Conservation (phyloP, 108 stramenopile species). For the Cyclotella baltica region DNA sequence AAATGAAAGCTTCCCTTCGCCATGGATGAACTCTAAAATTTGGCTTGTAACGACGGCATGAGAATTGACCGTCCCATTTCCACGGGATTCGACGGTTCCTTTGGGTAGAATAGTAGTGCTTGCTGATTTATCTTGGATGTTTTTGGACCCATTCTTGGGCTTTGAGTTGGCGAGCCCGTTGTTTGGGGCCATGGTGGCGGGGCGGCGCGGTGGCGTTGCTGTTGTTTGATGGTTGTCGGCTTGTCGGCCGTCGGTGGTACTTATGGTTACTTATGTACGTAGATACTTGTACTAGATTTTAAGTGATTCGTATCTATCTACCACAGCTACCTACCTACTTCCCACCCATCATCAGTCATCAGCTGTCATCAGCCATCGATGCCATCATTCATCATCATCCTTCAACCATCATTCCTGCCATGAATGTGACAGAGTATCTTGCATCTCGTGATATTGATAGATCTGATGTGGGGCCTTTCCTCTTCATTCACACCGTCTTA, state of each 20-base stretch:
- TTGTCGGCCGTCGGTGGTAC: no score
- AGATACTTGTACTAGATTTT: no score
- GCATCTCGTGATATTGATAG: conserved; percentile 23
- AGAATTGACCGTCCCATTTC: conserved; percentile 23
- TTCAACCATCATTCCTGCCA: background rate
- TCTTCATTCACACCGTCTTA: conserved; percentile 5
- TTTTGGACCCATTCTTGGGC: conserved; percentile 1
- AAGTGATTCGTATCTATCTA: no score
- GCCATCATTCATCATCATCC: no score
- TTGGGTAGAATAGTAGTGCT: conserved; percentile 54
- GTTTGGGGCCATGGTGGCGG: conserved; percentile 15
- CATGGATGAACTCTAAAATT: conserved; percentile 57
- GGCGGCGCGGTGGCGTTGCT: no score
- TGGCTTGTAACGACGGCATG: conserved; percentile 40
- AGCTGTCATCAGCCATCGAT: no score
- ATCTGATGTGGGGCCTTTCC: conserved; percentile 38
- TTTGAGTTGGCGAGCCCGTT: conserved; percentile 17
- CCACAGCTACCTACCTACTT: no score
- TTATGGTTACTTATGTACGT: no score
- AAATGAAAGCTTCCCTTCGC: conserved; percentile 27
- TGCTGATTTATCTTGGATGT: background rate
- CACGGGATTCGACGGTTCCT: conserved; percentile 51
- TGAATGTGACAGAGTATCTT: conserved; percentile 38
- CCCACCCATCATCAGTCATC: no score
- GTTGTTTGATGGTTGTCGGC: no score